Conservation (phyloP, 1,284 basidiomycete species). For the Irpex sp. region DNA sequence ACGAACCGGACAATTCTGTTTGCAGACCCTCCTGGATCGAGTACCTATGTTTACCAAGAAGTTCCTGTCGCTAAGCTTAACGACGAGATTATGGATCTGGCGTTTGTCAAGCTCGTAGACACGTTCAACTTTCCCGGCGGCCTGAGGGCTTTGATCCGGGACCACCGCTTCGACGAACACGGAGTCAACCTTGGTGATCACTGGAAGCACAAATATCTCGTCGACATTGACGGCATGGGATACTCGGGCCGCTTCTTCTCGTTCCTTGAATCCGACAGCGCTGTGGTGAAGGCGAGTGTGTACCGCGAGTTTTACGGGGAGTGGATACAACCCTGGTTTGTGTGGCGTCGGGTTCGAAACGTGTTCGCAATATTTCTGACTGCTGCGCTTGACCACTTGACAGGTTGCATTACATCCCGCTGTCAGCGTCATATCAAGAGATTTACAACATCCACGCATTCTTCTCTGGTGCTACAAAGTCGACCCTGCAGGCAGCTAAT, state of each 20-base stretch:
- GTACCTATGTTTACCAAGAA: constrained; percentile 54
- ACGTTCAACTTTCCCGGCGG: constrained; percentile 76
- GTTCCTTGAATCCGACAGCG: constrained; percentile 84
- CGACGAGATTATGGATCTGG: constrained; percentile 82
- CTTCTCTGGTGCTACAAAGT: constrained; percentile 78
- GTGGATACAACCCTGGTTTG: constrained; percentile 82
- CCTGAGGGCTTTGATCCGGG: constrained; percentile 60
- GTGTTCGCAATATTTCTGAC: constrained; percentile 3
- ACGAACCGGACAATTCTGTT: constrained; percentile 72
- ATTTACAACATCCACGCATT: constrained; percentile 90
- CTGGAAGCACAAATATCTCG: constrained; percentile 90
- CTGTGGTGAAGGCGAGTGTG: constrained; percentile 84
- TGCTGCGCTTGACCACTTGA: not conserved
- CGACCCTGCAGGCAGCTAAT: constrained; percentile 56
- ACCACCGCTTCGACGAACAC: constrained; percentile 74
- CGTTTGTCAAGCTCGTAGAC: constrained; percentile 79
- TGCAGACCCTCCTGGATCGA: constrained; percentile 62
- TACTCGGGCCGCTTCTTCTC: constrained; percentile 89
- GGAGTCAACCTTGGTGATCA: constrained; percentile 80
- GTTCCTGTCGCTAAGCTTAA: constrained; percentile 70
- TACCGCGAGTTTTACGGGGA: constrained; percentile 88
- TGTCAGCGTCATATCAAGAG: constrained; percentile 83
- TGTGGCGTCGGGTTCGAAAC: constrained; percentile 15
- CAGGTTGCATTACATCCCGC: constrained; percentile 92
- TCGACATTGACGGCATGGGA: constrained; percentile 94